Evolutionary conservation across 441 rosid genomes (phyloP).

Genomic region (Gossypium schwendimanii): DNA sequence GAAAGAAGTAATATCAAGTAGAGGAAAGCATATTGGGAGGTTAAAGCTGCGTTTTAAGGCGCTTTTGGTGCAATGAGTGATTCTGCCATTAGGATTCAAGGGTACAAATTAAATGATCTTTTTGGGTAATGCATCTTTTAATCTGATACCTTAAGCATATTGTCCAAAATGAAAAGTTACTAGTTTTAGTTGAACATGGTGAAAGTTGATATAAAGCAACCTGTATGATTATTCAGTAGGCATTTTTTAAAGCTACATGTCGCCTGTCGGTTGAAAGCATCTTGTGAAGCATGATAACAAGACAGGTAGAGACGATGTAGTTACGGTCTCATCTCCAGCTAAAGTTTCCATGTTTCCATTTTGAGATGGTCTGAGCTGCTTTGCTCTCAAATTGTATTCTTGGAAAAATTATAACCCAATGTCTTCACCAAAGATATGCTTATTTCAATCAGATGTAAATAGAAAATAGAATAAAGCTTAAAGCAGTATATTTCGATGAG

Average conservation of each 20-base stretch:
- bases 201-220: not conserved
- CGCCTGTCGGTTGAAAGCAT: not conserved
- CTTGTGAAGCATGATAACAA: not conserved
- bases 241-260: not conserved
- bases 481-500: not conserved
- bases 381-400: not conserved
- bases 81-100: not conserved
- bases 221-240: not conserved
- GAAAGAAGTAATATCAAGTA: not conserved
- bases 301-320: not conserved
- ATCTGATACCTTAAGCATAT: not conserved
- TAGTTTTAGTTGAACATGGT: not conserved
- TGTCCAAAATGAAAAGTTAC: not conserved
- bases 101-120: not conserved
- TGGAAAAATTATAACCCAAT: not conserved
- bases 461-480: not conserved
- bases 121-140: not conserved
- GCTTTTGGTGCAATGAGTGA: not conserved
- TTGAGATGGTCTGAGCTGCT: not conserved
- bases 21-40: not conserved
- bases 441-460: too few species aligned
- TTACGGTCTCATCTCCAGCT: not conserved
- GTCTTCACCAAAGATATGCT: not conserved
- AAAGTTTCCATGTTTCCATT: not conserved
- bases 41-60: not conserved